Evolutionary conservation across 148 eudicot species (phyloP).

Genomic region (Nyssa sinensis): DNA sequence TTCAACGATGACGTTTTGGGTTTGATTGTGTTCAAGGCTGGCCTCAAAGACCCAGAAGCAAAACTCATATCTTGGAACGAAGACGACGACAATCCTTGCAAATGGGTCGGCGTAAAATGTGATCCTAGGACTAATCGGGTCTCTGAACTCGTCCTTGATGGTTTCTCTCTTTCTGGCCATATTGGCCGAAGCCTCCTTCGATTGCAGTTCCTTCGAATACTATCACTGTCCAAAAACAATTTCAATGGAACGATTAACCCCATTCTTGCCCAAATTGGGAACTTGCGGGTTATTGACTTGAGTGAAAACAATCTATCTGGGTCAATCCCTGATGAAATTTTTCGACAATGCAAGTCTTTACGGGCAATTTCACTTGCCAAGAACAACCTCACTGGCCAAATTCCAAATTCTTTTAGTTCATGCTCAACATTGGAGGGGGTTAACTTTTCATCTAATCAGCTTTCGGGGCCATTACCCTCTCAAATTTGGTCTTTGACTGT

Average conservation of each 20-base stretch:
- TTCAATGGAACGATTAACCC: conserved; percentile 68
- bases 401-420: conserved; percentile 56
- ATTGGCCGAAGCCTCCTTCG: conserved; percentile 54
- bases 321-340: conserved; percentile 54
- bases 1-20: conserved; percentile 91
- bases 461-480: conserved; percentile 59
- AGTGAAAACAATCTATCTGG: conserved; percentile 66
- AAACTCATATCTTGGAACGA: conserved; percentile 74
- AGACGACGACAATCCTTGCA: conserved; percentile 62
- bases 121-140: conserved; percentile 52
- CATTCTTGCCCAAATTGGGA: conserved; percentile 51
- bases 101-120: conserved; percentile 73
- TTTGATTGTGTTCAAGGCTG: conserved; percentile 71
- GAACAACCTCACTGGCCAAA: conserved; percentile 57
- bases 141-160: conserved; percentile 50
- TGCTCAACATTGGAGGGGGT: conserved; percentile 58
- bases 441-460: conserved; percentile 59
- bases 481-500: conserved; percentile 67
- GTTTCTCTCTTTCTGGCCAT: conserved; percentile 72
- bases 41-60: conserved; percentile 59
- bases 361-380: conserved; percentile 53
- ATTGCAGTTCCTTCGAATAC: conserved; percentile 44
- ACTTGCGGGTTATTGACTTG: conserved; percentile 52
- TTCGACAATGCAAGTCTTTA: conserved; percentile 71
- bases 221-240: conserved; percentile 62